Base-by-base conservation (phyloP, 1,139 yeast genomes). In the Arxiozyma slooffiae region DNA sequence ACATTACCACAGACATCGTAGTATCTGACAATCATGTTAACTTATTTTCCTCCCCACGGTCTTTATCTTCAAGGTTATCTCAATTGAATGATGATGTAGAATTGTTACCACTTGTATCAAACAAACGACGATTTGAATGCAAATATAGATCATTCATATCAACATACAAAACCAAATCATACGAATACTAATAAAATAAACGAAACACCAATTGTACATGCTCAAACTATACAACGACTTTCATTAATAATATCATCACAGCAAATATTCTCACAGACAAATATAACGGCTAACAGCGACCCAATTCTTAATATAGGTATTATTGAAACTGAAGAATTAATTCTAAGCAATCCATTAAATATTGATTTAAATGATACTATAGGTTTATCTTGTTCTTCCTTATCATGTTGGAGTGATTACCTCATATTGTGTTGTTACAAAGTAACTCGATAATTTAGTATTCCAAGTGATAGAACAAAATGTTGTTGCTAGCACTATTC, bases 81-180 rank as follows among this genome's bases (percentile, higher is more conserved):
- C 6, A 20, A 16, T 42, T 38, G 22, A 42, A 42, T 42, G 62
- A 58, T 38, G 62, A 60, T 42, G 47, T 59, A 22, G 52, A 57
- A 20, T 50, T 64, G 41, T 50, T 64, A 38, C 67, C 67, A 20
- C 67, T 67, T 5, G 48, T 64, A 44, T 67, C 67, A 24, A 53
- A 55, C 34, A 49, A 55, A 2, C n/a, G 47, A 47, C 9, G 58
- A 57, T 21, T 20, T 51, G 21, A 45, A 45, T 30, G 42, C 41
- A 9, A 34, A 34, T 23, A 38, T 23, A 20, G 44, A 41, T 16
- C 44, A 41, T 4, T 17, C 36, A 41, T n/a, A 20, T 7, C 44
- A 41, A 41, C 44, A 18, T 6, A 24, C 44, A 4, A n/a, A n/a
- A n/a, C n/a, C n/a, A n/a, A n/a, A n/a, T n/a, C n/a, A n/a, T n/a